Conservation (phyloP, 495 filamentous ascomycete genomes). For the Aspergillus kassunensis region DNA sequence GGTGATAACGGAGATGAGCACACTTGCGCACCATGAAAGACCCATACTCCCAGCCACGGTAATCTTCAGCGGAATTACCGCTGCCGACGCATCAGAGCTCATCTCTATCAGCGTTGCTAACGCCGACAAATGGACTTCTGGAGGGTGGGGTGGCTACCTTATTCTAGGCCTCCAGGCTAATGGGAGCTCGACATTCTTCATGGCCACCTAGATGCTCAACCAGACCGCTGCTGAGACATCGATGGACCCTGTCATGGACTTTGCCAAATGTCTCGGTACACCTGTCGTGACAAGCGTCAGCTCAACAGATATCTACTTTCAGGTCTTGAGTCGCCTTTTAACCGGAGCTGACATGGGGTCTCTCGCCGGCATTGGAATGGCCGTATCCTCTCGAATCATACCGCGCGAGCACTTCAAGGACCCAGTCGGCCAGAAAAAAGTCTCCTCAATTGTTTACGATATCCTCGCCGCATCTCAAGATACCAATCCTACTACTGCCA, state of each 20-base stretch:
- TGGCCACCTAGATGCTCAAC: slow-evolving; percentile 34
- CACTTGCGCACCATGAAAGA: slow-evolving; percentile 32
- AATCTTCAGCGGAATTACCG: slow-evolving; percentile 27
- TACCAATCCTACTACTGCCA: not conserved
- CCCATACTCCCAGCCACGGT: slow-evolving; percentile 34
- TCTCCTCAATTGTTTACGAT: not conserved
- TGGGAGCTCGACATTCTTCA: slow-evolving; percentile 29
- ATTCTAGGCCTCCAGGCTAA: not conserved
- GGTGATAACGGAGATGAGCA: slow-evolving; percentile 43
- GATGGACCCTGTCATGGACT: slow-evolving; percentile 25
- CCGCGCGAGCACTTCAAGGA: slow-evolving; percentile 4
- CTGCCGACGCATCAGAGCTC: slow-evolving; percentile 23
- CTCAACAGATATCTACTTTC: slow-evolving; percentile 19
- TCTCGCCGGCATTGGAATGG: not conserved
- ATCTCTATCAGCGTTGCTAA: slow-evolving; percentile 39
- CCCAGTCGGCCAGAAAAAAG: not conserved
- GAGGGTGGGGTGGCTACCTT: slow-evolving; percentile 48
- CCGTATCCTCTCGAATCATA: slow-evolving; percentile 8
- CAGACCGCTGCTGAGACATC: slow-evolving; percentile 28
- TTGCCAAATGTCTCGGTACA: slow-evolving; percentile 12
- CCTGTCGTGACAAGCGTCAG: slow-evolving; percentile 17
- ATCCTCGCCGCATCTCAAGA: not conserved
- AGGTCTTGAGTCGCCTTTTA: slow-evolving; percentile 27
- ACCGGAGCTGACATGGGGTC: not conserved
- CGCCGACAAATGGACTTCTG: slow-evolving; percentile 37